A percentile compares a stretch with the other conserved stretches of the same genome.
Conservation (phyloP, 148 eudicot genomes). For the Rhododendron kiyosumense region DNA sequence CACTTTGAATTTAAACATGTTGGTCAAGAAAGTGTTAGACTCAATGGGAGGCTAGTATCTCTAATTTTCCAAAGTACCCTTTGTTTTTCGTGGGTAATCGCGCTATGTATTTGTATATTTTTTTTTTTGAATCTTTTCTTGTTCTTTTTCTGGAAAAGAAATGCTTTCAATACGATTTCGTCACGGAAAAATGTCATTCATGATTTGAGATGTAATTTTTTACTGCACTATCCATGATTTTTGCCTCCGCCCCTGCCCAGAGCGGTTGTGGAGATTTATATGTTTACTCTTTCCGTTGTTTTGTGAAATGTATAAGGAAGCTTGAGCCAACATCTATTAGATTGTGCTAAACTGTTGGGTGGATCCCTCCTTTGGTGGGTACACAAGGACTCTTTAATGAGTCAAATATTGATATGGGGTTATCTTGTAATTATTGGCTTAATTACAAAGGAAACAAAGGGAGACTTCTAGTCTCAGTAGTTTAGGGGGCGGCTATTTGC, state of each 20-base stretch:
- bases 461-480: no score
- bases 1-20: no score
- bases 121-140: background rate
- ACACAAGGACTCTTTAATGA: no score
- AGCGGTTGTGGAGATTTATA: background rate
- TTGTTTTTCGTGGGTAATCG: background rate
- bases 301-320: background rate
- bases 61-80: background rate
- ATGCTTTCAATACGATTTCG: background rate
- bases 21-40: background rate
- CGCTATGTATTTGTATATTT: background rate
- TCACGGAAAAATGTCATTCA: no score
- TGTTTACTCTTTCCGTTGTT: background rate
- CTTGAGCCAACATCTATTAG: background rate
- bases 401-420: no score
- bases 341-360: background rate
- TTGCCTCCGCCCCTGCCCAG: no score
- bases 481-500: no score
- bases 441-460: no score
- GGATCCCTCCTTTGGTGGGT: no score
- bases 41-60: background rate
- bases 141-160: background rate
- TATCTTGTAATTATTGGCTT: no score
- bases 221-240: no score
- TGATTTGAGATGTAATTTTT: background rate